Conservation (phyloP, 345 rosid species). For the Eucalyptus pumila region DNA sequence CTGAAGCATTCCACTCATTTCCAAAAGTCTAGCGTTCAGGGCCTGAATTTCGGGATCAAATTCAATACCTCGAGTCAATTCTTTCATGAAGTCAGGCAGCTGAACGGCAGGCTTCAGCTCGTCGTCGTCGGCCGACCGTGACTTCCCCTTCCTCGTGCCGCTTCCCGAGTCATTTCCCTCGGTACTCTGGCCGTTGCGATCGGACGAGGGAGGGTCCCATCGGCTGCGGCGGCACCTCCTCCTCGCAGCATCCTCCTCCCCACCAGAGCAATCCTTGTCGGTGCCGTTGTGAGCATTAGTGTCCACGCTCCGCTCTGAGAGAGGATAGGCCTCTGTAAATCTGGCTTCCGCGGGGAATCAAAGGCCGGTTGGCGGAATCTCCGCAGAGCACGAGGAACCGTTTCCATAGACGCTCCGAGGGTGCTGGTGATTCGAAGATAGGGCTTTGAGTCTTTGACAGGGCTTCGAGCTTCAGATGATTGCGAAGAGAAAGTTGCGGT, state of each 20-base stretch:
- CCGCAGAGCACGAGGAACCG: not conserved
- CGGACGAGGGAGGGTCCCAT: conserved; percentile 70
- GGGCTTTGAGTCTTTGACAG: not conserved
- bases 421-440: not conserved
- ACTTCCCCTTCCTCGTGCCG: conserved; percentile 65
- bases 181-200: conserved; percentile 6
- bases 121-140: conserved; percentile 92
- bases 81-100: conserved; percentile 90
- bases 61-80: conserved; percentile 84
- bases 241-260: conserved; percentile 79
- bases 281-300: conserved; percentile 48
- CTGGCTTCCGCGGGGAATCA: conserved; percentile 3
- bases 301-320: conserved; percentile 45
- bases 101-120: conserved; percentile 82
- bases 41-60: conserved; percentile 89
- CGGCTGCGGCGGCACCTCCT: conserved; percentile 71
- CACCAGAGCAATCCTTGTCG: conserved; percentile 62
- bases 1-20: conserved; percentile 75
- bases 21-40: conserved; percentile 72
- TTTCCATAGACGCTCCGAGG: not conserved
- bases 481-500: not conserved
- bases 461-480: not conserved
- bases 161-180: conserved; percentile 27
- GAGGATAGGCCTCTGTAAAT: conserved; percentile 17
- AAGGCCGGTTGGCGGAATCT: not conserved